phyloP scores from a whole-genome alignment of 352 stramenopile species.

The Phytopythium chamaehyphon region DNA sequence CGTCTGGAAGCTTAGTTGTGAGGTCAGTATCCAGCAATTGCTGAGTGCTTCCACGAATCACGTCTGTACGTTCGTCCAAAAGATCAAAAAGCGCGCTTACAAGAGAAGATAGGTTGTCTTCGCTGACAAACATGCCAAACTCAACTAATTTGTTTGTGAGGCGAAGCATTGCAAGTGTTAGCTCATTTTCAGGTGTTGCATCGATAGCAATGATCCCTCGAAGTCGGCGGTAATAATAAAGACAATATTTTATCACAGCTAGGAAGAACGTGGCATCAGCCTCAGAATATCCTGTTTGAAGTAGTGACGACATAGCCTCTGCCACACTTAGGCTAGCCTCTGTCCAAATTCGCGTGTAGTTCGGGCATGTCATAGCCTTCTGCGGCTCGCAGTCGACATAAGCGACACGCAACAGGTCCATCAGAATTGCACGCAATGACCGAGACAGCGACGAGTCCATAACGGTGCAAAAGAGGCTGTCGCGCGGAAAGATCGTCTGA shows the following conservation, averaged over 20 bases:
- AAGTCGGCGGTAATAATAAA: constrained; percentile 36
- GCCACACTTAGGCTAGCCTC: constrained; percentile 29
- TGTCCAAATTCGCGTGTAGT: constrained; percentile 70
- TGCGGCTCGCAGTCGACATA: constrained; percentile 73
- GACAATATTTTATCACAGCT: constrained; percentile 40
- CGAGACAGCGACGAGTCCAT: constrained; percentile 42
- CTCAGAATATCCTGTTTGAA: constrained; percentile 24
- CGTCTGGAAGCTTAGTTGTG: neutral
- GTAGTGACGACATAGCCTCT: constrained; percentile 26
- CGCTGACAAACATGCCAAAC: constrained; percentile 59
- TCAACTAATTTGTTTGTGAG: constrained; percentile 53
- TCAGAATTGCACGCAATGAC: constrained; percentile 58
- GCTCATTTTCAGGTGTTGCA: constrained; percentile 56
- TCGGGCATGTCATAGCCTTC: constrained; percentile 49
- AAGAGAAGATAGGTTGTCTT: constrained; percentile 32
- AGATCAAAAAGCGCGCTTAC: constrained; percentile 26
- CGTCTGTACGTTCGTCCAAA: constrained; percentile 42
- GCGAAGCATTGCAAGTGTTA: constrained; percentile 51
- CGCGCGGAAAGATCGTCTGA: constrained; percentile 52
- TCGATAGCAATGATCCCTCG: constrained; percentile 43
- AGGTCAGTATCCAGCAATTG: neutral
- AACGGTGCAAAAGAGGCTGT: constrained; percentile 41
- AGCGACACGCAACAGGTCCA: constrained; percentile 59
- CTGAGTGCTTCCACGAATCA: constrained; percentile 3
- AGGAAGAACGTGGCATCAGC: constrained; percentile 48